A percentile compares a stretch with the other conserved stretches of the same genome.
These are phyloP conservation scores for Ochetophila trinervis DNA, from an alignment of 306 rosid genomes.

Conservation along the genomic window DNA sequence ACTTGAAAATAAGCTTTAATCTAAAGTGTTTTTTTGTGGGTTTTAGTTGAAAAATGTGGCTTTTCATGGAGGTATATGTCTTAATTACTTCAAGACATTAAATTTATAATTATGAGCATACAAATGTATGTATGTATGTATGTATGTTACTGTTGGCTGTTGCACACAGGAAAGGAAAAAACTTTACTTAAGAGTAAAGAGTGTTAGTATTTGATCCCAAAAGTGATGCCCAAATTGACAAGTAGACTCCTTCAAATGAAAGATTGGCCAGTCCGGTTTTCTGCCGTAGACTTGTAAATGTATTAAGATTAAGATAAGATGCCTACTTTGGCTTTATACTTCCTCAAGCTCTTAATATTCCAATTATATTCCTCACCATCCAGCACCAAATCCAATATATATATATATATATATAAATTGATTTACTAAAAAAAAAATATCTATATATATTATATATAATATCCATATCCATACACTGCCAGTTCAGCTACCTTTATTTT, in stretches of 20 bases:
- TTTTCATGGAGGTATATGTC: too few relatives aligned
- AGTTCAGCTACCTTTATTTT: too few relatives aligned
- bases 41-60: too few relatives aligned
- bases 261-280: slow-evolving; percentile 33
- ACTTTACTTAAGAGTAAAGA: slow-evolving; percentile 62
- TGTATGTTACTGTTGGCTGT: neutral
- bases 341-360: slow-evolving; percentile 15
- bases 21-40: too few relatives aligned
- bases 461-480: too few relatives aligned
- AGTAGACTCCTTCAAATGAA: slow-evolving; percentile 33
- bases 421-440: too few relatives aligned
- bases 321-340: slow-evolving; percentile 41
- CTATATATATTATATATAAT: neutral
- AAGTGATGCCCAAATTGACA: slow-evolving; percentile 34
- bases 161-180: slow-evolving; percentile 10
- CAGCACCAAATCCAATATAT: slow-evolving; percentile 29
- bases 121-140: neutral
- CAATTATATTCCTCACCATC: slow-evolving; percentile 24
- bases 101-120: neutral
- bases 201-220: slow-evolving; percentile 30
- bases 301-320: slow-evolving; percentile 35
- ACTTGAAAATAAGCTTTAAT: too few relatives aligned
- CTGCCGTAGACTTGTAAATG: slow-evolving; percentile 24
- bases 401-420: neutral
- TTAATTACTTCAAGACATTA: too few relatives aligned